A percentile compares a stretch with the other conserved stretches of the same genome.
These are phyloP conservation scores for Heterobasidion irregulare DNA, from an alignment of 1,284 basidiomycete species.

Conservation along the genomic window DNA sequence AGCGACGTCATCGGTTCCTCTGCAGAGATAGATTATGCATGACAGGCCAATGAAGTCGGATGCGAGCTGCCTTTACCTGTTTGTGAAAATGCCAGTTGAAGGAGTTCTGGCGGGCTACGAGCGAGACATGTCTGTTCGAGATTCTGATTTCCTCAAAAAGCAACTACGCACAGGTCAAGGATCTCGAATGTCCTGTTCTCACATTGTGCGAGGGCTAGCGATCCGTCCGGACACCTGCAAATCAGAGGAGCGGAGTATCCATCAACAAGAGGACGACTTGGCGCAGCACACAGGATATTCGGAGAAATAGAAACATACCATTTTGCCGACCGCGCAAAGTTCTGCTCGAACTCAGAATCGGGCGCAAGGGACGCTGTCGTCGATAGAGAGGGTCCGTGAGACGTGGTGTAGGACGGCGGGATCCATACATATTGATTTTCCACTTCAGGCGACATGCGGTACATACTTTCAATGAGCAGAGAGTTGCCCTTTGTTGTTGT, in stretches of 20 bases:
- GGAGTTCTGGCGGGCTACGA: constrained; percentile 12
- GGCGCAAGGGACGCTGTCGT: constrained; percentile 8
- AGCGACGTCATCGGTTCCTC: constrained; percentile 1
- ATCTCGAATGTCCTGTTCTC: constrained; percentile 51
- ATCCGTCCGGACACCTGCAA: constrained; percentile 54
- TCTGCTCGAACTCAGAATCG: constrained; percentile 15
- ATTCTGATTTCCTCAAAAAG: background rate
- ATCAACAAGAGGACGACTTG: background rate
- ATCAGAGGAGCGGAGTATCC: background rate
- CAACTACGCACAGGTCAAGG: constrained; percentile 28
- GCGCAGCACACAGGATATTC: background rate
- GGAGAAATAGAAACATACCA: constrained; percentile 6
- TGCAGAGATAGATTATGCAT: background rate
- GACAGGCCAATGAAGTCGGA: background rate
- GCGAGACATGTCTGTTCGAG: background rate
- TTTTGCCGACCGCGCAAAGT: constrained; percentile 14
- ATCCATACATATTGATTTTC: constrained; percentile 4
- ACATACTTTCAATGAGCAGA: too few species aligned
- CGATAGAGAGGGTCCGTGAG: constrained; percentile 8
- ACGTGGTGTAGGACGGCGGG: constrained; percentile 17
- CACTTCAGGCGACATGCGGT: background rate
- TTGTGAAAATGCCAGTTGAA: constrained; percentile 7
- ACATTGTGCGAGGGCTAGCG: constrained; percentile 46
- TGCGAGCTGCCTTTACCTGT: background rate
- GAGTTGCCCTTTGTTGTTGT: too few species aligned